Conservation (phyloP, 1,139 yeast species). For the Yamadazyma dushanensis region DNA sequence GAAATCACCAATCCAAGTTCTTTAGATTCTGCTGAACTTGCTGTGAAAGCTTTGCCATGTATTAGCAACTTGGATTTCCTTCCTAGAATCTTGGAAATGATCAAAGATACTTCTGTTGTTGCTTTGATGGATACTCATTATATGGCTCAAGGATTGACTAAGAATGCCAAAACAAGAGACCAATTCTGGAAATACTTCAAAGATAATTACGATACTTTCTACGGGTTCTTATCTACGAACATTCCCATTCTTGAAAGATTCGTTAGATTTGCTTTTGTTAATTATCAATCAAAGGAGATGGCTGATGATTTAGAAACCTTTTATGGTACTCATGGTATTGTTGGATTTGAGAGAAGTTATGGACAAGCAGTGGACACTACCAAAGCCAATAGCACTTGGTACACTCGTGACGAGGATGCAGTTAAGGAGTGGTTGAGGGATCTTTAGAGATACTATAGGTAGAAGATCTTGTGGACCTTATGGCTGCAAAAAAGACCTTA, state of each 20-base stretch:
- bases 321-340: constrained; percentile 55
- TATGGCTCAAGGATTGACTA: constrained; percentile 51
- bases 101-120: constrained; percentile 42
- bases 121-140: constrained; percentile 76
- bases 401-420: constrained; percentile 28
- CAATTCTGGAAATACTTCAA: constrained; percentile 58
- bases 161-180: constrained; percentile 50
- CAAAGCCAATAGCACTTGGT: constrained; percentile 50
- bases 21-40: constrained; percentile 68
- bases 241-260: constrained; percentile 67
- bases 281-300: constrained; percentile 45
- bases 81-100: constrained; percentile 35
- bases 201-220: constrained; percentile 50
- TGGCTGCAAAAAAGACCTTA: too few relatives aligned
- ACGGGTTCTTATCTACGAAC: constrained; percentile 51
- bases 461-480: too few relatives aligned
- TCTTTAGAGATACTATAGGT: too few relatives aligned
- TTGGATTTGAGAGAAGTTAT: constrained; percentile 61
- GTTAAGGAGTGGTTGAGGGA: constrained; percentile 18
- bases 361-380: constrained; percentile 57
- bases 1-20: constrained; percentile 59
- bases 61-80: constrained; percentile 41
- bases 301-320: constrained; percentile 48
- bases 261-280: constrained; percentile 50
- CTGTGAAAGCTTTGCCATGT: constrained; percentile 60